Conservation (phyloP, 768 basidiomycete genomes). For the Brasilioporus rufonigricans region DNA sequence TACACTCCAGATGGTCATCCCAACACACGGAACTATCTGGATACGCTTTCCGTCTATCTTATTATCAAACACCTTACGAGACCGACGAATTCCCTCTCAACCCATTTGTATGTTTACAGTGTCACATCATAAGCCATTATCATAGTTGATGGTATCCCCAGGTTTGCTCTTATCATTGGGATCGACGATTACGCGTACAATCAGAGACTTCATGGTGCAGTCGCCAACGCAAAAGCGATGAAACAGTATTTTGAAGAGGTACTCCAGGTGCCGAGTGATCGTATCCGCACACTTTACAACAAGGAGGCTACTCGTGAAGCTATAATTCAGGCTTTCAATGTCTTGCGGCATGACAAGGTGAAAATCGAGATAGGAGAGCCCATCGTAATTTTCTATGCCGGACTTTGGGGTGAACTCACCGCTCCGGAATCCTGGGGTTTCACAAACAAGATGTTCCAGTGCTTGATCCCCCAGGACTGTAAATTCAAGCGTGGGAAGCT, state of each 20-base stretch:
- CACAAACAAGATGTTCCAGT: slow-evolving; percentile 27
- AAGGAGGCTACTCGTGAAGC: slow-evolving; percentile 34
- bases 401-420: slow-evolving; percentile 37
- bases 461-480: slow-evolving; percentile 34
- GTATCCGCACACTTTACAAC: slow-evolving; percentile 40
- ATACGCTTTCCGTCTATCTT: no score
- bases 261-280: slow-evolving; percentile 30
- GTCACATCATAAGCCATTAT: no score
- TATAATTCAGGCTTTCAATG: slow-evolving; percentile 29
- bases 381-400: slow-evolving; percentile 44
- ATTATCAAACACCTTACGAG: no score
- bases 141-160: background rate
- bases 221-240: slow-evolving; percentile 33
- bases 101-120: no score
- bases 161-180: slow-evolving; percentile 43
- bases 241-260: slow-evolving; percentile 29
- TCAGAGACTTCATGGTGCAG: slow-evolving; percentile 33
- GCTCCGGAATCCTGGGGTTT: slow-evolving; percentile 33
- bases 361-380: slow-evolving; percentile 31
- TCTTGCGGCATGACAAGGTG: slow-evolving; percentile 22
- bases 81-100: no score
- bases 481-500: no score
- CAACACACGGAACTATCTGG: no score
- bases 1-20: no score
- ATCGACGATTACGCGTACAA: slow-evolving; percentile 38